phyloP scores from a whole-genome alignment of 2,329 filamentous ascomycete species.

The Cercospora canescens region DNA sequence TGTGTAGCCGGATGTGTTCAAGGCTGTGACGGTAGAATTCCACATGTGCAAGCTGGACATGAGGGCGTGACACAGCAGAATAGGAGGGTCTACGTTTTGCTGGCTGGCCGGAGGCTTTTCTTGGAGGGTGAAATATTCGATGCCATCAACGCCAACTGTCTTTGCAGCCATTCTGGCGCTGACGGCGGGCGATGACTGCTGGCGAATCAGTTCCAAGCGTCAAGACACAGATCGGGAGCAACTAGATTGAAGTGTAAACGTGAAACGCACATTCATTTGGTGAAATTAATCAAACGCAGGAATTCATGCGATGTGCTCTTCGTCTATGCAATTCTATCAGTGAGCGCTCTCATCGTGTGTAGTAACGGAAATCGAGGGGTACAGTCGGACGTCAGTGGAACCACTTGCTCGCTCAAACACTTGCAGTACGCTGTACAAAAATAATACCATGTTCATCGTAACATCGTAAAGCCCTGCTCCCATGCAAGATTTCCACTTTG shows the following conservation, averaged over 20 bases:
- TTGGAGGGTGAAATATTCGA: conserved; percentile 31
- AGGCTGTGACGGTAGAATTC: conserved; percentile 26
- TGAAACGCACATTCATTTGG: background rate
- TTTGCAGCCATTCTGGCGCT: conserved; percentile 1
- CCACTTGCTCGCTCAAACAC: conserved; percentile 7
- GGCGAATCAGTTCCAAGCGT: background rate
- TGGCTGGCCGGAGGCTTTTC: conserved; percentile 15
- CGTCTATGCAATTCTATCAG: background rate
- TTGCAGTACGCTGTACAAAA: background rate
- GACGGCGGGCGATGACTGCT: background rate
- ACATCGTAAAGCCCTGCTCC: background rate
- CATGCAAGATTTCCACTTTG: background rate
- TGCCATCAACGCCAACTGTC: conserved; percentile 25
- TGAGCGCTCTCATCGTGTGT: background rate
- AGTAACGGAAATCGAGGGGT: background rate
- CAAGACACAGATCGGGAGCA: background rate
- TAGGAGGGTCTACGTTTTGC: background rate
- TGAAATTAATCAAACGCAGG: background rate
- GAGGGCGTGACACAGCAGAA: conserved; percentile 33
- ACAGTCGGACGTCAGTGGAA: background rate
- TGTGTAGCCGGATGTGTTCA: conserved; percentile 27
- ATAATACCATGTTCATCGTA: background rate
- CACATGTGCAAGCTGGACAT: conserved; percentile 34
- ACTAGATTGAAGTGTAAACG: background rate
- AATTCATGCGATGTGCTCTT: background rate